Evolutionary conservation across 225 moss, liverwort and hornwort species (phyloP).

Genomic region (Takakia lepidozioides): DNA sequence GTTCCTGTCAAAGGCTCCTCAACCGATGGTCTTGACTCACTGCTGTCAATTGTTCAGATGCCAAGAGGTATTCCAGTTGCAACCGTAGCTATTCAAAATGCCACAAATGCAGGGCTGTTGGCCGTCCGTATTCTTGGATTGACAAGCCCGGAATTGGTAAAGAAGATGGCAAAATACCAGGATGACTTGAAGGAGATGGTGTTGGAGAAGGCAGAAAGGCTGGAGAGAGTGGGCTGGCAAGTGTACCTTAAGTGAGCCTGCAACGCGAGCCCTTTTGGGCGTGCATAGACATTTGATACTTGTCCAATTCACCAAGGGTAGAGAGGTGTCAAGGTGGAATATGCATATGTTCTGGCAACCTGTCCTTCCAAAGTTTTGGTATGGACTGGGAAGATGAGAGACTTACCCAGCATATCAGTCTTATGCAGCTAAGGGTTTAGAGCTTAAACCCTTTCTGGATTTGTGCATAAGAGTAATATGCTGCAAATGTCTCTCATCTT

Average conservation of each 20-base stretch:
- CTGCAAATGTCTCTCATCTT: too few species aligned
- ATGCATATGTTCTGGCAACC: too few species aligned
- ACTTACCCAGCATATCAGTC: too few species aligned
- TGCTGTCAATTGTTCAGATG: conserved; percentile 94
- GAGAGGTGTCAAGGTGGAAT: too few species aligned
- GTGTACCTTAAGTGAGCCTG: conserved; percentile 50
- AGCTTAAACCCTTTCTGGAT: too few species aligned
- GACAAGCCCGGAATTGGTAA: conserved; percentile 20
- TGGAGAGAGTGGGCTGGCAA: conserved; percentile 71
- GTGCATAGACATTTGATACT: too few species aligned
- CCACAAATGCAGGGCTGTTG: conserved; percentile 80
- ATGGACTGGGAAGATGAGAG: too few species aligned
- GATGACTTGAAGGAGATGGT: conserved; percentile 63
- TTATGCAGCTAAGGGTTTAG: too few species aligned
- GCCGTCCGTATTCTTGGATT: conserved; percentile 87
- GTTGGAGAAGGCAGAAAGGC: conserved; percentile 59
- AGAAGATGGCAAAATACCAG: conserved; percentile 76
- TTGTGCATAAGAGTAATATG: too few species aligned
- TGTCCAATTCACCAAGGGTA: too few species aligned
- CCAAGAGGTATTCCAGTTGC: conserved; percentile 93
- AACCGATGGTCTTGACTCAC: conserved; percentile 86
- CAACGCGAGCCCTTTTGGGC: too few species aligned
- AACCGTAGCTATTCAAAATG: conserved; percentile 90
- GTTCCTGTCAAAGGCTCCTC: conserved; percentile 90
- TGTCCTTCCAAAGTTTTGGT: too few species aligned